Percentiles rank a stretch among this genome's conserved stretches.
Evolutionary conservation across 768 basidiomycete species (phyloP).

Genomic region (Gloeopeniophorella convolvens): DNA sequence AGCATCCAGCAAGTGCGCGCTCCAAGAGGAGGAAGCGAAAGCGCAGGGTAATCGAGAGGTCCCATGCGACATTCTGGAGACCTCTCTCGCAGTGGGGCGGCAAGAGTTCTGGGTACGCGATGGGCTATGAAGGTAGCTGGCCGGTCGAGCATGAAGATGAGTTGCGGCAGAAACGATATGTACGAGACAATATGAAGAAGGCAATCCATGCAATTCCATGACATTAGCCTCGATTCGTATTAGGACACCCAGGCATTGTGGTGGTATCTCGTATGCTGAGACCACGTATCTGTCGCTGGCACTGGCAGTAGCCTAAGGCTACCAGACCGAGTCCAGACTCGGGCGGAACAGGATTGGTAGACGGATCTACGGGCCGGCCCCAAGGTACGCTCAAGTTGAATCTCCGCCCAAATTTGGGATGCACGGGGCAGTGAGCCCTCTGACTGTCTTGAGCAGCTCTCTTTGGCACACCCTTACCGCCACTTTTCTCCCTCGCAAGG

Average conservation of each 20-base stretch:
- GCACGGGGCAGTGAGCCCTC: not conserved
- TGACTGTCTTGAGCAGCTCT: not conserved
- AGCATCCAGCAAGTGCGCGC: not conserved
- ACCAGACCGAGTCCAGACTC: no score
- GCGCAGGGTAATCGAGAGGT: slow-evolving; percentile 9
- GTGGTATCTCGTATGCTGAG: no score
- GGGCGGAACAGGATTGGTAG: not conserved
- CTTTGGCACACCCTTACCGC: not conserved
- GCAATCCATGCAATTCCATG: slow-evolving; percentile 2
- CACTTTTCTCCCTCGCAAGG: not conserved
- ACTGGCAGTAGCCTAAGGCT: no score
- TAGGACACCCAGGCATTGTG: no score
- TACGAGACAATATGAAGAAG: slow-evolving; percentile 24
- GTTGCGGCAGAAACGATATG: slow-evolving; percentile 15
- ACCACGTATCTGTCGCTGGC: no score
- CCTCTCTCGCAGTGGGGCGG: slow-evolving; percentile 25
- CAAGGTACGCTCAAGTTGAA: no score
- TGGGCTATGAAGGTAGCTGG: slow-evolving; percentile 28
- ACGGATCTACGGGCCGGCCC: no score
- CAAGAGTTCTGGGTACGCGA: slow-evolving; percentile 27
- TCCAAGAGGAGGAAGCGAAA: slow-evolving; percentile 3
- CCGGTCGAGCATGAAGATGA: slow-evolving; percentile 19
- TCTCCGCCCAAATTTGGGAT: slow-evolving; percentile 12
- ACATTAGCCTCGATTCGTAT: no score
- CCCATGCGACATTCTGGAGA: slow-evolving; percentile 26